Base-by-base conservation (phyloP, 345 rosid genomes). In the Euphorbia lathyris region DNA sequence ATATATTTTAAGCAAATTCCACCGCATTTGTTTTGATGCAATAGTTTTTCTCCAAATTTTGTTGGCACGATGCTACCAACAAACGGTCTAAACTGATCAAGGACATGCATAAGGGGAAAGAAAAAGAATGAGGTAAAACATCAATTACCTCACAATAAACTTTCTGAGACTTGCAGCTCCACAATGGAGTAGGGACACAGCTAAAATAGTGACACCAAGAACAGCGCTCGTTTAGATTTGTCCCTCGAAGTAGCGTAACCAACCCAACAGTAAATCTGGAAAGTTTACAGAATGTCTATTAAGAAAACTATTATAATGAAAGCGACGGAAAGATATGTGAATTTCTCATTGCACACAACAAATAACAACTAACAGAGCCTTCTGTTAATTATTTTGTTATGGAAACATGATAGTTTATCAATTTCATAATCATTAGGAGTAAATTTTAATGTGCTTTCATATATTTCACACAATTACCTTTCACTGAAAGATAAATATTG, bases 71-170 rank as follows among this genome's bases (percentile, higher is more conserved):
- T 10, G 51, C 43, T 45, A 16, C 19, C 16, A 64, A 43, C 9
- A 45, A 45, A 13, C 36, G 40, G 16, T 14, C 40, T 40, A 32
- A 9, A 47, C 36, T 25, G 8, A 14, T 17, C 9, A 52, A 48
- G 25, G 42, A 55, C 56, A 10, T 32, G 20, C 45, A 22, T 36
- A 66, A 42, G 65, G 36, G 30, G 62, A n/a, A 17, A 55, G n/a
- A 23, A 3, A 11, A 6, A 7, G 22, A 26, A 20, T 25, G 48
- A 7, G 19, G 50, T 11, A 20, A 63, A 22, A 53, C 38, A 40
- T 43, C 60, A 61, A 58, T 83, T 83, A 94, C 96, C 93, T 85
- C 70, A 62, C 98, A 94, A 69, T 65, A 78, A 13, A 76, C 84
- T 66, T 72, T 71, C 10, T 58, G 74, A 22, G 81, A 66, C 59